Evolutionary conservation across 2,329 filamentous ascomycete genomes (phyloP).

Genomic region (Colletotrichum sp.): DNA sequence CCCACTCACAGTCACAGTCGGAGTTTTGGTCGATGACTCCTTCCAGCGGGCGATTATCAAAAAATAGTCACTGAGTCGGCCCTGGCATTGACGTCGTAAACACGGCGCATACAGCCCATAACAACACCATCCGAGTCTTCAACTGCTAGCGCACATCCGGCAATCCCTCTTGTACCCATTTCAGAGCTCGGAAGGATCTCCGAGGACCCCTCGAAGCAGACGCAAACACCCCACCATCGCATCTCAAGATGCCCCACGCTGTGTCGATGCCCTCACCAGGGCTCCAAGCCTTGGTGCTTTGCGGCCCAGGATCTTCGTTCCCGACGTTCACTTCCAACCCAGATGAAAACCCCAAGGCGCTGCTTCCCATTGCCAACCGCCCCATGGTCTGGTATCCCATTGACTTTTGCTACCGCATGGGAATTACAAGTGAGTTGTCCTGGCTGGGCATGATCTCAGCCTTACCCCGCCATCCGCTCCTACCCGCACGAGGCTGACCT

Average conservation of each 20-base stretch:
- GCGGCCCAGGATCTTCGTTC: slow-evolving; percentile 81
- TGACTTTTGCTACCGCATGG: slow-evolving; percentile 83
- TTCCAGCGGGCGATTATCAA: not conserved
- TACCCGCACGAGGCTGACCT: slow-evolving; percentile 25
- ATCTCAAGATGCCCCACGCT: slow-evolving; percentile 72
- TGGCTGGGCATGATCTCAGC: not conserved
- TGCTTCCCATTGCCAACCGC: slow-evolving; percentile 81
- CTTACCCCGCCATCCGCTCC: not conserved
- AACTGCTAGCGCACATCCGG: not conserved
- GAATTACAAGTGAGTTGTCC: slow-evolving; percentile 68
- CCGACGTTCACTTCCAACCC: slow-evolving; percentile 83
- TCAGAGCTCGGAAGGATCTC: not conserved
- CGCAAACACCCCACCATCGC: slow-evolving; percentile 14
- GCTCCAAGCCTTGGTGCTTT: slow-evolving; percentile 83
- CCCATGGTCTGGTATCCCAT: slow-evolving; percentile 92
- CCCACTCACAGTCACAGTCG: not conserved
- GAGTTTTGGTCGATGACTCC: slow-evolving; percentile 18
- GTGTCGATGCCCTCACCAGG: slow-evolving; percentile 74
- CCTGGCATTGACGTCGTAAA: not conserved
- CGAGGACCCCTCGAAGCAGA: not conserved
- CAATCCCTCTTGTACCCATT: not conserved
- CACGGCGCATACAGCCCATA: not conserved
- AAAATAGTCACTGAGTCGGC: not conserved
- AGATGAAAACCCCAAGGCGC: slow-evolving; percentile 80
- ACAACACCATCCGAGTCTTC: not conserved